Base-by-base conservation (phyloP, 495 filamentous ascomycete genomes). In the Hypoxylon intermedium region DNA sequence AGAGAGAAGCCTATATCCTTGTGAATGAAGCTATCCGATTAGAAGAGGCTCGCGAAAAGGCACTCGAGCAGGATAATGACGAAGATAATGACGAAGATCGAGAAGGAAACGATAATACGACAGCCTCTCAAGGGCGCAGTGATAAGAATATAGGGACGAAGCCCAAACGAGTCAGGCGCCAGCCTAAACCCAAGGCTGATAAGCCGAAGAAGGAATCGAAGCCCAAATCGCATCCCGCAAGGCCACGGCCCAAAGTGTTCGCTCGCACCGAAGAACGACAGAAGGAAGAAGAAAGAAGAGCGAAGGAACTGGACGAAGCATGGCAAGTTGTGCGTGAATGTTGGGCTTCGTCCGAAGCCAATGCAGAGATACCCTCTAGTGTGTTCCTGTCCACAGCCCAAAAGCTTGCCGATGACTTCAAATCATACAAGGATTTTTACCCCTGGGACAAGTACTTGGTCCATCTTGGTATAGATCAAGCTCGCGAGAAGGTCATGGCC, bases 331-430 rank as follows among this genome's bases (percentile, higher is more conserved):
- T 71, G 19, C 62, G 62, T 24, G 36, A 37, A n/a, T 59, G 38
- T 26, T 53, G 66, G 9, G 51, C 31, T 15, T 18, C 34, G 1
- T 31, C 34, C 11, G 50, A 58, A 2, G 44, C 30, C 16, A 31
- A 37, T 46, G 45, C 43, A 13, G 31, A 31, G 21, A 60, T 49
- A 2, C 66, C 66, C 47, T 65, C 66, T 0, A 47, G 30, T 24
- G 19, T 49, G 20, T 71, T 71, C 87, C 85, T 95, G 70, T 79
- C 86, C 58, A 87, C 87, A 26, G 90, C 91, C 0, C 83, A 85
- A 66, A 81, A 84, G 46, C 78, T 97, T 15, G 79, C 92, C 13
- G 83, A 92, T 60, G 90, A 92, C 51, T 98, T 97, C 70, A 81
- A 87, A 31, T 82, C 84, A 9, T 89, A 87, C 52, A 87, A 86